Percentiles rank a stretch among this genome's conserved stretches.
Conservation (phyloP, 257 asterid species). For the Anisodus acutangulus region DNA sequence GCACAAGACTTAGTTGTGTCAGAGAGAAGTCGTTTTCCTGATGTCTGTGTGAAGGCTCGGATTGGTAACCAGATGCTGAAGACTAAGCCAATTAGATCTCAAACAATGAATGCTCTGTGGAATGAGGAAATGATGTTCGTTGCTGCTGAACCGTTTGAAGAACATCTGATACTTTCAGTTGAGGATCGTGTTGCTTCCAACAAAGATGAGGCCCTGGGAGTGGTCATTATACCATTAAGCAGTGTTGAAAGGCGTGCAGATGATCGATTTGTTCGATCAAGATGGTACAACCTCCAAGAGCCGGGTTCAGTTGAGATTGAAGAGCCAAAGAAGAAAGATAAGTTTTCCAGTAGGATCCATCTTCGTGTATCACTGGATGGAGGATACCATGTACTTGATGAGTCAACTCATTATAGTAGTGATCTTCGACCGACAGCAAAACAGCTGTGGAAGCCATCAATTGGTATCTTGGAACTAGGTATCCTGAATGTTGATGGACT, state of each 20-base stretch:
- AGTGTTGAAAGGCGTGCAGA: constrained; percentile 69
- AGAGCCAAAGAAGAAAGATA: constrained; percentile 72
- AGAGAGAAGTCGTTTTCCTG: constrained; percentile 63
- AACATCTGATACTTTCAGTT: constrained; percentile 64
- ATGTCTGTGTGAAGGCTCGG: constrained; percentile 69
- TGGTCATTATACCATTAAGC: constrained; percentile 60
- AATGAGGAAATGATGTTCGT: constrained; percentile 91
- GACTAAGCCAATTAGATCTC: constrained; percentile 67
- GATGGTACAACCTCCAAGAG: constrained; percentile 72
- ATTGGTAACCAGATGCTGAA: constrained; percentile 72
- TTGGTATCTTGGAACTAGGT: constrained; percentile 79
- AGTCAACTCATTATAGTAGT: constrained; percentile 81
- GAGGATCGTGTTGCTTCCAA: constrained; percentile 77
- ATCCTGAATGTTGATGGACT: constrained; percentile 69
- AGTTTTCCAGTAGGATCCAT: constrained; percentile 74
- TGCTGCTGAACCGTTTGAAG: constrained; percentile 94
- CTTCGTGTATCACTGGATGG: constrained; percentile 86
- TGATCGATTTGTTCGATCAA: constrained; percentile 64
- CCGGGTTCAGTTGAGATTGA: constrained; percentile 51
- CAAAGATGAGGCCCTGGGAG: constrained; percentile 72
- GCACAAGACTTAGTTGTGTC: constrained; percentile 73
- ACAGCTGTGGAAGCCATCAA: constrained; percentile 89
- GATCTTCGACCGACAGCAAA: constrained; percentile 86
- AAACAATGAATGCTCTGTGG: constrained; percentile 63
- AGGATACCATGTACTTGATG: constrained; percentile 95